Base-by-base conservation (phyloP, 306 rosid genomes). In the Cyamopsis tetragonoloba region DNA sequence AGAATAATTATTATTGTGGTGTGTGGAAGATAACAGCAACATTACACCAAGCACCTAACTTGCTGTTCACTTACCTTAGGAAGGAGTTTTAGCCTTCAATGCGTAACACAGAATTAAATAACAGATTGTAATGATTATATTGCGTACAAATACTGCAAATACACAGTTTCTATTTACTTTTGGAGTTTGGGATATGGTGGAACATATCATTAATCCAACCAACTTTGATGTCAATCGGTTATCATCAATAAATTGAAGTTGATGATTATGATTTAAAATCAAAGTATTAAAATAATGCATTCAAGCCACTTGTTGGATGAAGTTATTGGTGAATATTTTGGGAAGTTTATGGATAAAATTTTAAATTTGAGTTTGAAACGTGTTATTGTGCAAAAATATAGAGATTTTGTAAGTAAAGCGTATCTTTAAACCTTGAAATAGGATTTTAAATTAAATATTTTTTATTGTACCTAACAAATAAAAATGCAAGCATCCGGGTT, bases 51-150 rank as follows among this genome's bases (percentile, higher is more conserved):
- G 44, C 64, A 66, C 67, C 68, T 15, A 71, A 23, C 44, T 17
- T 31, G 28, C 50, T 35, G 7, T 77, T 67, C 66, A 41, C 38
- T 67, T 37, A 22, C 79, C 57, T 59, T 51, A 43, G 57, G 63
- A 51, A 66, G 61, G 34, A 30, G 39, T 24, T 11, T 50, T 39
- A 8, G 60, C 22, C 70, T 54, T 72, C 23, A 67, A 17, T 67
- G 60, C 2, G 41, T 19, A 46, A 50, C 68, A 38, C 41, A 30
- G 46, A 17, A n/a, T n/a, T n/a, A n/a, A n/a, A n/a, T n/a, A 24
- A 9, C 34, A 17, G 44, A 32, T 57, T 66, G 15, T n/a, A 14
- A 60, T 53, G 32, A 27, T 18, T 19, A 7, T 72, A 41, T 70
- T 49, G 31, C 74, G 24, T 22, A n/a, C n/a, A n/a, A n/a, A 10